Conservation (phyloP, 495 filamentous ascomycete genomes). For the Tuber calosporum region DNA sequence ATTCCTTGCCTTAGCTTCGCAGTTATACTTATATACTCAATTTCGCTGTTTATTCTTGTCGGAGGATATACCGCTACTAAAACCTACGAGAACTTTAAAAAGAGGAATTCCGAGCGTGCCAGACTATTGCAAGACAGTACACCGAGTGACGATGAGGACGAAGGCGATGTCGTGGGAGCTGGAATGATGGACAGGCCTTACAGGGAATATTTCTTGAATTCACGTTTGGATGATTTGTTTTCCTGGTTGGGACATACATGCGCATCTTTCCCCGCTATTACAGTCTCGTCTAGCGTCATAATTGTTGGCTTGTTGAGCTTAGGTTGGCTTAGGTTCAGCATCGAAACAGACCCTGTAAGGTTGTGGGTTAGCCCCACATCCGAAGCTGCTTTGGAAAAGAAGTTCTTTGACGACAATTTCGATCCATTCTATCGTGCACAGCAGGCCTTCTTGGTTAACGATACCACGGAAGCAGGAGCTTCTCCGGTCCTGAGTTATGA, state of each 20-base stretch:
- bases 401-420: conserved; percentile 90
- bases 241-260: conserved; percentile 71
- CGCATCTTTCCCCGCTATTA: conserved; percentile 75
- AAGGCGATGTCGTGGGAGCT: conserved; percentile 66
- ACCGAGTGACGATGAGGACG: conserved; percentile 81
- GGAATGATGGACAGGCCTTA: conserved; percentile 64
- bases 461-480: conserved; percentile 55
- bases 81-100: conserved; percentile 62
- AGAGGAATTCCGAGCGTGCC: conserved; percentile 68
- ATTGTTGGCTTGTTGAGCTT: conserved; percentile 68
- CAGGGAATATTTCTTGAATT: conserved; percentile 70
- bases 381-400: conserved; percentile 82
- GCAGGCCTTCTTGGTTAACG: conserved; percentile 89
- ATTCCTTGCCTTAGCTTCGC: conserved; percentile 87
- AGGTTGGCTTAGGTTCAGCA: conserved; percentile 75
- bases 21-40: conserved; percentile 75
- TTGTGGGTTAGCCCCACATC: conserved; percentile 94
- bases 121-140: conserved; percentile 76
- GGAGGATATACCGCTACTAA: conserved; percentile 64
- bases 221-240: conserved; percentile 68
- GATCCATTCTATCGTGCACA: conserved; percentile 93
- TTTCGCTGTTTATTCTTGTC: conserved; percentile 60
- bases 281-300: conserved; percentile 62
- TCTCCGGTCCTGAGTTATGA: conserved; percentile 79
- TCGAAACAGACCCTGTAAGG: conserved; percentile 83